phyloP scores from a whole-genome alignment of 148 eudicot species.

The Gaultheria prostrata region DNA sequence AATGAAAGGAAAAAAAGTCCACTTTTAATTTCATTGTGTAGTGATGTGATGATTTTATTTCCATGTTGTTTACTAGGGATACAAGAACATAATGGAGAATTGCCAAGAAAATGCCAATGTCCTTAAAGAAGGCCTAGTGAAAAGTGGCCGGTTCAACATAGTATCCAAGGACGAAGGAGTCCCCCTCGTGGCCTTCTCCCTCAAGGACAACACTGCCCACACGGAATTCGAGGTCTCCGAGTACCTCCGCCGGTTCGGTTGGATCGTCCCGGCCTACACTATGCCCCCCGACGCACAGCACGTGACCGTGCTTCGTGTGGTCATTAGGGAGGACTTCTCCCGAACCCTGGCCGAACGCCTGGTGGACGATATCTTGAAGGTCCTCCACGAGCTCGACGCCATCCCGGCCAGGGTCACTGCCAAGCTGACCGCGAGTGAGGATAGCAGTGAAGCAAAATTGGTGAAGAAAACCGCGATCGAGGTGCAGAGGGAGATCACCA shows the following conservation, averaged over 20 bases:
- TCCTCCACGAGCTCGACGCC: constrained; percentile 51
- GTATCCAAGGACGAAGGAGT: constrained; percentile 69
- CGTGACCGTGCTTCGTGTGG: constrained; percentile 62
- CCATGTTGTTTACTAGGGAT: constrained; percentile 36
- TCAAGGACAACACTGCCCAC: constrained; percentile 58
- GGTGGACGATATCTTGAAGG: constrained; percentile 49
- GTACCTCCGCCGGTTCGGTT: constrained; percentile 55
- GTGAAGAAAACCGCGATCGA: constrained; percentile 45
- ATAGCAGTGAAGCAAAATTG: neutral
- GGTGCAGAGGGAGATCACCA: constrained; percentile 49
- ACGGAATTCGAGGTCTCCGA: constrained; percentile 70
- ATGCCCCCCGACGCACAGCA: constrained; percentile 74
- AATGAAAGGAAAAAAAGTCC: neutral
- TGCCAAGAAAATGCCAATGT: constrained; percentile 56
- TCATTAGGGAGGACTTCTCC: constrained; percentile 73
- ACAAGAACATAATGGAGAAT: constrained; percentile 77
- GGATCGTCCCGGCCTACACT: constrained; percentile 83
- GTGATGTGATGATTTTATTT: neutral
- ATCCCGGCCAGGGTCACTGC: constrained; percentile 47
- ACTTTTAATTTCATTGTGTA: neutral
- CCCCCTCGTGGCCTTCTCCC: constrained; percentile 71
- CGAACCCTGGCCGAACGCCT: constrained; percentile 71
- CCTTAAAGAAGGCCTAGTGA: constrained; percentile 47
- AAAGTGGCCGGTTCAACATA: constrained; percentile 56
- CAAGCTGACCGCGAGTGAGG: constrained; percentile 30